Base-by-base conservation (phyloP, 2,329 filamentous ascomycete species). In the Fusarium sp. region DNA sequence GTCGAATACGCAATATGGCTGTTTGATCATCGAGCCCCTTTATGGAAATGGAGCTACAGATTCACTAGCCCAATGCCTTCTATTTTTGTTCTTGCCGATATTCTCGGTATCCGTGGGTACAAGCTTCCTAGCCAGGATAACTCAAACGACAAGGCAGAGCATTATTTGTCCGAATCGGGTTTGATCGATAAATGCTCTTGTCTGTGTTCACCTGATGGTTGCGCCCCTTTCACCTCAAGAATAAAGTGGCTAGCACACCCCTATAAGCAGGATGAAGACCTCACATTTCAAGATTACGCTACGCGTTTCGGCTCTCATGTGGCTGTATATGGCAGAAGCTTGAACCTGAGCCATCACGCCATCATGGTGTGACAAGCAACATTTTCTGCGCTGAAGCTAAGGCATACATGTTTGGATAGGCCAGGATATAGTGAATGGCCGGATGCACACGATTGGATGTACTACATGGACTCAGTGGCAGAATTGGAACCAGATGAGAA, bases 401-500 rank as follows among this genome's bases (percentile, higher is more conserved):
- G n/a, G 1, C 47, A 51, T 10, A 51, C 47, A 1, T 51, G 47
- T 1, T 32, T 32, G 4, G 47, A 32, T 10, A 32, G 15, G 15
- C 47, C 47, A 3, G 28, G 1, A 1, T 13, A 18, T 32, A 9
- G 11, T 32, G 1, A 0, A 13, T 6, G 0, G 0, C 6, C 13
- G 8, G 1, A 3, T 17, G 0, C 0, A 1, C 13, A 0, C 1
- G 0, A 6, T 11, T 4, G 9, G 28, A n/a, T 18, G 1, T 2
- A 2, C 5, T 18, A 0, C 0, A 1, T 32, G 0, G 47, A 5
- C 5, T 4, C 22, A 24, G 6, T 32, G 11, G 10, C 3, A 24
- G 28, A 51, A 24, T 0, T 51, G 8, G 28, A 32, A 2, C 47
- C 28, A 8, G 47, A 32, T 6, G 47, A 51, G 28, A 24, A 0